Conservation (phyloP, 192 early-diverging fungal species). For the Dimargaris verticillata region DNA sequence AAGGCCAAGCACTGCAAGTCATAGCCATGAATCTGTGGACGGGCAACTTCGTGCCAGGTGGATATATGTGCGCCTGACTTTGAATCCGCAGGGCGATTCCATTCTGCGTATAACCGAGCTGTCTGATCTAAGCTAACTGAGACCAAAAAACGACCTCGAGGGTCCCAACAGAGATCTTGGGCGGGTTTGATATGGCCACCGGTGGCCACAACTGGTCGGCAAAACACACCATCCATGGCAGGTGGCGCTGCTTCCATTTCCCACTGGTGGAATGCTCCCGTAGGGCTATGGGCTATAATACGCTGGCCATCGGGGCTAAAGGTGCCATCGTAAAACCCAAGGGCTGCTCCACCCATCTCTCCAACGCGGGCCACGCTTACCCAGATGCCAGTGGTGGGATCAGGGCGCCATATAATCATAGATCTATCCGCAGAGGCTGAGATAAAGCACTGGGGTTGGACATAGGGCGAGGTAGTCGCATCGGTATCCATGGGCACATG, state of each 20-base stretch:
- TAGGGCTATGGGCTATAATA: slow-evolving; percentile 61
- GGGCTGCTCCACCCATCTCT: slow-evolving; percentile 63
- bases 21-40: slow-evolving; percentile 95
- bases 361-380: slow-evolving; percentile 68
- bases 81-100: slow-evolving; percentile 25
- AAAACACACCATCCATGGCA: slow-evolving; percentile 23
- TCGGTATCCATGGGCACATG: too few species aligned
- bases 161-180: slow-evolving; percentile 70
- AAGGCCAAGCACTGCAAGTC: slow-evolving; percentile 78
- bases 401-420: slow-evolving; percentile 79
- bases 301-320: slow-evolving; percentile 44
- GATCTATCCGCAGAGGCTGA: slow-evolving; percentile 86
- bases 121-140: slow-evolving; percentile 81
- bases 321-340: slow-evolving; percentile 68
- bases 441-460: slow-evolving; percentile 53
- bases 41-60: slow-evolving; percentile 80
- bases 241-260: slow-evolving; percentile 13
- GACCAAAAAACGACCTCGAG: slow-evolving; percentile 49
- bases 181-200: slow-evolving; percentile 74
- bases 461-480: not conserved
- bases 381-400: slow-evolving; percentile 67
- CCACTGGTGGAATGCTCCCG: slow-evolving; percentile 81
- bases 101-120: slow-evolving; percentile 61
- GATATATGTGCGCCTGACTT: slow-evolving; percentile 10
- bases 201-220: slow-evolving; percentile 53